Base-by-base conservation (phyloP, 2,329 filamentous ascomycete species). In the Fusarium caatingaense region DNA sequence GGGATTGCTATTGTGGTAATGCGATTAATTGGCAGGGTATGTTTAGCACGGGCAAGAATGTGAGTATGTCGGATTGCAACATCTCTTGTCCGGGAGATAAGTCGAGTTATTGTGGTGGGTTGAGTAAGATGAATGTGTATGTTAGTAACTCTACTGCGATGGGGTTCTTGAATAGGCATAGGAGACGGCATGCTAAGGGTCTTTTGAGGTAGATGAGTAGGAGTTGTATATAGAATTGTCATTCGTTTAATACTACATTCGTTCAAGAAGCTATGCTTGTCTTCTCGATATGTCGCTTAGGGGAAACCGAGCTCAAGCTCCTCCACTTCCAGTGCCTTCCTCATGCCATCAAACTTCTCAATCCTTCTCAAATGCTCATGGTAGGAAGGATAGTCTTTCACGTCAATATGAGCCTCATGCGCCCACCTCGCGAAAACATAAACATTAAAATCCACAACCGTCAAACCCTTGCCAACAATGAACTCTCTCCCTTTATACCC, bases 1-100 rank as follows among this genome's bases (percentile, higher is more conserved):
- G 72, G 3, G 80, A 82, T 23, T 82, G 80, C 27, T 82, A 78
- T 75, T 82, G 80, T 44, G 79, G 79, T 8, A 75, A 80, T 50
- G 47, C 55, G 1, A 58, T 82, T 12, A 74, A 76, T 25, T 71
- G 77, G 27, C 69, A 69, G 8, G 78, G 77, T 1, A 61, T 60
- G 30, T 57, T 66, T 18, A 44, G 61, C 3, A 72, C 75, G 0
- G 78, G 76, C 0, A 75, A 72, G 56, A 80, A 80, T 42, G 72
- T 78, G 4, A 74, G 73, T 1, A 65, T 76, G 56, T 45, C 69
- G 0, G 69, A 80, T 25, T 82, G 80, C 53, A 77, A 72, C 37
- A 75, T 78, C 30, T 45, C 66, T 8, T 82, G 80, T 54, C 79
- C 80, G 12, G 80, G 79, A 7, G 74, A 82, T 37, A 66, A 56